Evolutionary conservation across 768 basidiomycete species (phyloP), one percentile per base, ranked within the genome.

Genomic region (Suillus plorans): DNA sequence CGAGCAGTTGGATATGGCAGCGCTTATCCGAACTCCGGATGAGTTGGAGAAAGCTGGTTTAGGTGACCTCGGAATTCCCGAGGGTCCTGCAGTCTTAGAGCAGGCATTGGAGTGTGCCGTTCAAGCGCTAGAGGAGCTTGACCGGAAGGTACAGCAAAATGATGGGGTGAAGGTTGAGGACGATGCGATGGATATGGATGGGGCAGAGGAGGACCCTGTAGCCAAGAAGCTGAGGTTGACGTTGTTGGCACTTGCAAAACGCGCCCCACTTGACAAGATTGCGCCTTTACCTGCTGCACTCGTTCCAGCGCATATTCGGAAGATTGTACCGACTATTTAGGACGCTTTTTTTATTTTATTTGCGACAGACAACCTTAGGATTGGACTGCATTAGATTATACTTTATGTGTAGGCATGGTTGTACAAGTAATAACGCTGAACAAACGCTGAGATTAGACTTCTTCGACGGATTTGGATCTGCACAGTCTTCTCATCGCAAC

Each of bases 181-280:
- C 20, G 28, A 47, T 13, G 47, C 44, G 28, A 71, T 73, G 68
- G 66, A 72, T 25, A 67, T 70, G 8, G 74, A 79, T 47, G 55
- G 60, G 56, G 52, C 16, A 14, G 68, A 62, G 6, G 89, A 89
- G 71, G 85, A 88, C 63, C 79, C 83, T 3, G 68, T 79, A 20
- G 57, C 87, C 69, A 82, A 84, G 62, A 83, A 86, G 61, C 77
- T 92, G 58, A 83, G 91, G 45, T 78, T 93, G 67, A 92, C 91
- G 71, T 79, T 94, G 36, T 81, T 94, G 34, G 90, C 91, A 2
- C 80, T 94, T 41, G 89, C 89, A 63, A 91, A 92, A 71, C 84
- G 90, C 7, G 90, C 90, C 12, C 92, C 92, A 2, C 71, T 92
- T 66, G 89, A 91, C 69, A 86, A 83, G 64, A 89, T 91, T 61